Evolutionary conservation across 1,284 basidiomycete species (phyloP), one percentile per base, ranked within the genome.

Genomic region (Apiotrichum gracile): DNA sequence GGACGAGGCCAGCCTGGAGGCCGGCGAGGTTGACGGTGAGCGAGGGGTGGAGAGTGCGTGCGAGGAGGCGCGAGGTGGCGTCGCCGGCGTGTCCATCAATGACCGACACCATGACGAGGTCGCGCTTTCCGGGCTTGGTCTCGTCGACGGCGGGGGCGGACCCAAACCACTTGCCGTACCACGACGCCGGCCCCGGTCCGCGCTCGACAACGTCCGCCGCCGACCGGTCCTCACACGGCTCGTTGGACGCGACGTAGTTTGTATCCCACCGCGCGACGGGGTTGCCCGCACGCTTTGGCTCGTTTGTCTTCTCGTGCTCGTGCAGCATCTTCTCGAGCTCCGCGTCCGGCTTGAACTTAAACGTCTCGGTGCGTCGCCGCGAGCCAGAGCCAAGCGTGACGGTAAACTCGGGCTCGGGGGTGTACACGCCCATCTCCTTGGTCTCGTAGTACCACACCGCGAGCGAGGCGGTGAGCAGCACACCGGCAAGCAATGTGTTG

Each of bases 31-130:
- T 86, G 45, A 91, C 78, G 0, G 85, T 83, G 46, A 97, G 85
- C 13, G 88, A 87, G 31, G 89, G 88, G 57, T 97, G 88, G 55
- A 98, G 82, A 37, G 87, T 82, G 49, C 86, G 85, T 2, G 87
- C 85, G 29, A 99, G 84, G 27, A 97, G 79, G 53, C 84, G 82
- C 5, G 89, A 91, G 1, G 96, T 98, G 52, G 90, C 82, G 60
- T 68, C 80, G 1, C 91, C 96, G 2, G 84, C 80, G 70, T 98
- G 96, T 2, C 96, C 96, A 68, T 98, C 96, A 82, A 93, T 86
- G 26, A 96, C 85, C 2, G 88, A 79, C 64, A 90, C 91, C 72
- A 94, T 87, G 46, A 89, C 77, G 60, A 87, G 80, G 67, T 89
- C 87, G 12, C 86, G 85, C 34, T 49, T 43, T 10, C 54, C 54